Conservation (phyloP, 2,329 filamentous ascomycete genomes). For the Ceratocystis eucalypticola region DNA sequence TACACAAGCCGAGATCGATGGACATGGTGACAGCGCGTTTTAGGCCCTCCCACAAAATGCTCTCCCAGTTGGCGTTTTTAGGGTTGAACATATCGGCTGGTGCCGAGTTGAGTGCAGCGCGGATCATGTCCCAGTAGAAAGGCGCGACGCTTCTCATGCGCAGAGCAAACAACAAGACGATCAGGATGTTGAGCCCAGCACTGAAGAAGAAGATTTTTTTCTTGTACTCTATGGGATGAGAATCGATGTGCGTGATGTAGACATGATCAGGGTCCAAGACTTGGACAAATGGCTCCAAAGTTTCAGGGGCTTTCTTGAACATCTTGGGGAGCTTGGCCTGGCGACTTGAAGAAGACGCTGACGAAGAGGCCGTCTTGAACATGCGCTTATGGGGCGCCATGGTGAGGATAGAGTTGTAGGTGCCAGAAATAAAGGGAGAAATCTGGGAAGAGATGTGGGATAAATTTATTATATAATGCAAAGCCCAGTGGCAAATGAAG, state of each 20-base stretch:
- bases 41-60: slow-evolving; percentile 43
- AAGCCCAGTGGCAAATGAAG: background rate
- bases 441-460: slow-evolving; percentile 11
- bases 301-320: slow-evolving; percentile 52
- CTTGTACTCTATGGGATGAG: slow-evolving; percentile 56
- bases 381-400: slow-evolving; percentile 19
- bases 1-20: slow-evolving; percentile 56
- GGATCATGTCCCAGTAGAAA: slow-evolving; percentile 56
- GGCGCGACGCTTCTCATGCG: slow-evolving; percentile 56
- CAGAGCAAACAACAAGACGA: slow-evolving; percentile 51
- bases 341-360: slow-evolving; percentile 18
- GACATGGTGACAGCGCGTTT: slow-evolving; percentile 52
- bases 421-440: slow-evolving; percentile 6
- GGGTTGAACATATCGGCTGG: slow-evolving; percentile 55
- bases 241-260: slow-evolving; percentile 77
- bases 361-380: slow-evolving; percentile 11
- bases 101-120: slow-evolving; percentile 49
- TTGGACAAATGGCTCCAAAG: slow-evolving; percentile 51
- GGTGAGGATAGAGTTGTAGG: slow-evolving; percentile 21
- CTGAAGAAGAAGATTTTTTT: slow-evolving; percentile 72
- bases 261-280: slow-evolving; percentile 55
- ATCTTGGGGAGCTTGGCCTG: slow-evolving; percentile 41
- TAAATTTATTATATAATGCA: slow-evolving; percentile 2
- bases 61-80: slow-evolving; percentile 39
- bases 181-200: slow-evolving; percentile 57